Percentiles rank a stretch among this genome's conserved stretches.
Conservation (phyloP, 768 basidiomycete species). For the Cyclocybe cylindracea region DNA sequence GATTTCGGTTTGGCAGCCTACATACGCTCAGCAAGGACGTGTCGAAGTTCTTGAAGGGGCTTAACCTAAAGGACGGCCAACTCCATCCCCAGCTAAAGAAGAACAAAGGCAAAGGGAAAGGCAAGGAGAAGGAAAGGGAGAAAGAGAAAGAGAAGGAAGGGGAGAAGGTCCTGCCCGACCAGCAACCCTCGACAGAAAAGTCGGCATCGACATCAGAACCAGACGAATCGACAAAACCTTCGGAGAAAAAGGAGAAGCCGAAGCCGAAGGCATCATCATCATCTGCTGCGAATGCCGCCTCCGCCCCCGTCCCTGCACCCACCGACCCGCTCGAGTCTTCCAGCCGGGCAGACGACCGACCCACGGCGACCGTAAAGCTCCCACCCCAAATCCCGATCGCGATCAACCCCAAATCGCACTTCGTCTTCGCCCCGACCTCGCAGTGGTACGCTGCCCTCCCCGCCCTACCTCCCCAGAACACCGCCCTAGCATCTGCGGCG, state of each 20-base stretch:
- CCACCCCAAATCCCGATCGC: constrained; percentile 35
- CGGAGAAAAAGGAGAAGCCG: not conserved
- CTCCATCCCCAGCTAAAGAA: constrained; percentile 10
- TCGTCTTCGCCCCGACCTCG: constrained; percentile 41
- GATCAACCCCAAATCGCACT: constrained; percentile 36
- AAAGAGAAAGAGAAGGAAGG: no score
- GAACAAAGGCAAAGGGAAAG: constrained; percentile 6
- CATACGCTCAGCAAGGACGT: constrained; percentile 44
- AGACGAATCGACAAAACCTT: constrained; percentile 8
- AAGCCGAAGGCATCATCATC: constrained; percentile 14
- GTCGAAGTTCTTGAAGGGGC: constrained; percentile 44
- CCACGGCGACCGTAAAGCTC: constrained; percentile 18
- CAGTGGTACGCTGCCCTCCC: constrained; percentile 59
- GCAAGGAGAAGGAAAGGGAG: constrained; percentile 11
- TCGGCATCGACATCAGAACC: not conserved
- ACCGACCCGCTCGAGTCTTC: no score
- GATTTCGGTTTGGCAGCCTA: constrained; percentile 28
- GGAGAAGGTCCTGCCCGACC: not conserved
- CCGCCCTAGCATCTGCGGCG: no score
- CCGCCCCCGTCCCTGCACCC: not conserved
- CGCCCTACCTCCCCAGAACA: constrained; percentile 27
- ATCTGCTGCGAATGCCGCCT: constrained; percentile 9
- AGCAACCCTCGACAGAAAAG: constrained; percentile 2
- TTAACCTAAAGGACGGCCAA: constrained; percentile 26
- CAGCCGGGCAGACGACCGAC: not conserved